A percentile compares a stretch with the other conserved stretches of the same genome.
Evolutionary conservation across 768 basidiomycete genomes (phyloP).

Genomic region (Tulasnella sp.): DNA sequence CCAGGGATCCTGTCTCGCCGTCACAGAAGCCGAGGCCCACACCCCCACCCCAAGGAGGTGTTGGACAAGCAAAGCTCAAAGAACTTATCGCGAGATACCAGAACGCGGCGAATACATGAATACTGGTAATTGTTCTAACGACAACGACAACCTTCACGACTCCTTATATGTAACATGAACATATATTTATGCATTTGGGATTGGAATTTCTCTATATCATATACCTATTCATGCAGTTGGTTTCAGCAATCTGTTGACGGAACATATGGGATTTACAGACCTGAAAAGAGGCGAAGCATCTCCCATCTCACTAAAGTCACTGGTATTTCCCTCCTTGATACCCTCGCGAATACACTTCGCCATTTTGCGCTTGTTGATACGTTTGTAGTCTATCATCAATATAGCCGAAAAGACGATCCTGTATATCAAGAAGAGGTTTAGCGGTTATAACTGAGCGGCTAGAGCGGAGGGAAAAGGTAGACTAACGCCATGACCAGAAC

Average conservation of each 20-base stretch:
- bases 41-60: conserved; percentile 6
- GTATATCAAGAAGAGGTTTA: no score
- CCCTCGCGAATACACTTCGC: conserved; percentile 34
- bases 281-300: conserved; percentile 41
- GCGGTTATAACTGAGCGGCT: not conserved
- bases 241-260: no score
- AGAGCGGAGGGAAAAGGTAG: conserved; percentile 7
- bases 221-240: not conserved
- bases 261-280: no score
- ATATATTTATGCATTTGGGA: no score
- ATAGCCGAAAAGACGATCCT: conserved; percentile 35
- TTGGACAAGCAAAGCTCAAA: conserved; percentile 11
- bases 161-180: no score
- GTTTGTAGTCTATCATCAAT: conserved; percentile 39
- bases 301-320: conserved; percentile 39
- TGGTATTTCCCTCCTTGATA: conserved; percentile 32
- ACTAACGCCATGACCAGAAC: conserved; percentile 25
- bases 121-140: no score
- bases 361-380: conserved; percentile 41
- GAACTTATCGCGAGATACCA: conserved; percentile 15
- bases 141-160: no score
- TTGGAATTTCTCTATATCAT: not conserved
- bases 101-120: not conserved
- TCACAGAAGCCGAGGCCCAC: not conserved
- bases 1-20: not conserved